phyloP scores from a whole-genome alignment of 2,329 filamentous ascomycete genomes.

The Teratosphaeria zuluensis region DNA sequence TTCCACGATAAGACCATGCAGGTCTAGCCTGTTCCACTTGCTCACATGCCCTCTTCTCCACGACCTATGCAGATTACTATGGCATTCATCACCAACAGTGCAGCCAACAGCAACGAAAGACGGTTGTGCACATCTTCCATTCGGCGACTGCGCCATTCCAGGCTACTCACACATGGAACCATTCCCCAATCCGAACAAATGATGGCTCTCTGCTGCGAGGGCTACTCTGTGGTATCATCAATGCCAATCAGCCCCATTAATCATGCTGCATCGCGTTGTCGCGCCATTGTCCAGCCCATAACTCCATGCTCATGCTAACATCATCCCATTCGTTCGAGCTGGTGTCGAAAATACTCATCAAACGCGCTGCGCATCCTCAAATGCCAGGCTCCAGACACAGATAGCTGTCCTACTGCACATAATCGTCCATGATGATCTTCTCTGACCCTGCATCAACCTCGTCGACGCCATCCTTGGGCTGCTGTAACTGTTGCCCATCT shows the following conservation, averaged over 20 bases:
- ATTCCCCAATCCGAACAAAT: not conserved
- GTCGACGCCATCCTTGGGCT: not conserved
- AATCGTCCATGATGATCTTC: conserved; percentile 1
- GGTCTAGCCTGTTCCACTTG: not conserved
- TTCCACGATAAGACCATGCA: not conserved
- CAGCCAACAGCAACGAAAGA: not conserved
- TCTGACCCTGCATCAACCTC: not conserved
- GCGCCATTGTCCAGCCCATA: not conserved
- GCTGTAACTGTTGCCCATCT: not conserved
- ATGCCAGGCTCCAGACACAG: not conserved
- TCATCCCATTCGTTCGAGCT: not conserved
- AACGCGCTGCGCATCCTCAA: not conserved
- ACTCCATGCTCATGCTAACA: not conserved
- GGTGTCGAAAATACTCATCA: not conserved
- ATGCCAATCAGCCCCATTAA: not conserved
- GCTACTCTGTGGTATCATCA: not conserved
- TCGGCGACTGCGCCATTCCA: not conserved
- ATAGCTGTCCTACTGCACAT: not conserved
- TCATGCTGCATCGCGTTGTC: not conserved
- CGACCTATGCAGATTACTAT: not conserved
- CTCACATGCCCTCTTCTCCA: not conserved
- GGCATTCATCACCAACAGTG: not conserved
- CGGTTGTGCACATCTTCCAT: not conserved
- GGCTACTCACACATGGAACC: not conserved
- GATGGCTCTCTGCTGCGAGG: not conserved